These are phyloP conservation scores for Leucocoprinus sp. DNA, from an alignment of 768 basidiomycete genomes.

Conservation along the genomic window DNA sequence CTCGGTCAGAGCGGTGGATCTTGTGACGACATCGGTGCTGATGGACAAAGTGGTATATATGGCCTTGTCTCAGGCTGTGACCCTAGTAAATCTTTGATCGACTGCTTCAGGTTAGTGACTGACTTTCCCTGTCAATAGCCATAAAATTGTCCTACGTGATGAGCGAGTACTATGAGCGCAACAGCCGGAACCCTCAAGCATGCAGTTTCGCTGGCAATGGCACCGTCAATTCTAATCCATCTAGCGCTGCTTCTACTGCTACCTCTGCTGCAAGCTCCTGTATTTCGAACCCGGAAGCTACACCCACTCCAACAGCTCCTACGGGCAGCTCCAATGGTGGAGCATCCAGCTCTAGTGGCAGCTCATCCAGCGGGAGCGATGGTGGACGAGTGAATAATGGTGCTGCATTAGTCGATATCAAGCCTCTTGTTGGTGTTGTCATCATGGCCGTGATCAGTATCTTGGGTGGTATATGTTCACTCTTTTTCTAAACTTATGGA, in stretches of 20 bases:
- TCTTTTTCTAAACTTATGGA: conserved; percentile 26
- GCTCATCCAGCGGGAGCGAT: conserved; percentile 10
- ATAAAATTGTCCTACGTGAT: conserved; percentile 79
- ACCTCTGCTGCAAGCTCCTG: conserved; percentile 58
- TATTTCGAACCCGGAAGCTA: conserved; percentile 52
- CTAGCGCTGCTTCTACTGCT: conserved; percentile 43
- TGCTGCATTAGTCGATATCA: conserved; percentile 18
- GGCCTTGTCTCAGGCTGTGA: conserved; percentile 73
- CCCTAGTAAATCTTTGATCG: conserved; percentile 43
- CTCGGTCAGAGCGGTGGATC: conserved; percentile 52
- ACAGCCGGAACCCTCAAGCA: conserved; percentile 46
- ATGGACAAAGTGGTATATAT: conserved; percentile 70
- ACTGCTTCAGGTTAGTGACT: neutral
- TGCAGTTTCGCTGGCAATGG: conserved; percentile 85
- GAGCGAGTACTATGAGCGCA: conserved; percentile 66
- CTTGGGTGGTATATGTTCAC: conserved; percentile 35
- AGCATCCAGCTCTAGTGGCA: conserved; percentile 15
- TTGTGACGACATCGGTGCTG: conserved; percentile 63
- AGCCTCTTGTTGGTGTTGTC: conserved; percentile 29
- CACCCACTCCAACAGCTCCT: conserved; percentile 51
- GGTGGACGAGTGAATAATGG: conserved; percentile 15
- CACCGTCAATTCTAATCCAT: conserved; percentile 61
- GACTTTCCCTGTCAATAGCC: conserved; percentile 29
- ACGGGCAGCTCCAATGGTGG: conserved; percentile 20
- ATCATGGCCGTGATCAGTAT: conserved; percentile 27